Percentiles rank a stretch among this genome's conserved stretches.
Conservation (phyloP, 257 asterid species). For the Solanum bukasovii region DNA sequence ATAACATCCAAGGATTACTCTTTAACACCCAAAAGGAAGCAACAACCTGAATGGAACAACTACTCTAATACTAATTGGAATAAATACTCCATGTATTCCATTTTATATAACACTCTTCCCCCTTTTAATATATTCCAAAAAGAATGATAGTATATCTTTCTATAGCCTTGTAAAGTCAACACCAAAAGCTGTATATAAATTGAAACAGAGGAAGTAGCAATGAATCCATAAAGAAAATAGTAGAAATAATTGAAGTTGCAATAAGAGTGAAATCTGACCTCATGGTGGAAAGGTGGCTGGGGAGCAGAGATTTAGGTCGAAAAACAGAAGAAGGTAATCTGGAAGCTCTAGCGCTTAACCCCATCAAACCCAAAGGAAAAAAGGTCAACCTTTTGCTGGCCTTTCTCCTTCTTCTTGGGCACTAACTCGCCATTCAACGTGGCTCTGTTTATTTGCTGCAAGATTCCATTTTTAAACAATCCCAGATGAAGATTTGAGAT, state of each 20-base stretch:
- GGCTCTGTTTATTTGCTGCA: background rate
- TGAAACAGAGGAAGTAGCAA: background rate
- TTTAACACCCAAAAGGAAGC: background rate
- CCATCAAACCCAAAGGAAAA: constrained; percentile 16
- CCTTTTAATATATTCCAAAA: background rate
- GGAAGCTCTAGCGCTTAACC: constrained; percentile 19
- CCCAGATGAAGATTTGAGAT: background rate
- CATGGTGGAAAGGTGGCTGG: constrained; percentile 30
- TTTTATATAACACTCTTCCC: background rate
- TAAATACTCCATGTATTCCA: background rate
- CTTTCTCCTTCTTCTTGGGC: background rate
- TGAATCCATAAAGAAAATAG: background rate
- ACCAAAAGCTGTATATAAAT: background rate
- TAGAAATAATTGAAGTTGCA: background rate
- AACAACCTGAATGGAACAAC: background rate
- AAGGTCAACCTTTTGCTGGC: background rate
- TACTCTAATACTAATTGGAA: background rate
- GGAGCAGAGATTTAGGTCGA: constrained; percentile 30
- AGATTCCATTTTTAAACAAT: background rate
- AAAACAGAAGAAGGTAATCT: constrained; percentile 16
- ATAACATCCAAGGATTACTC: background rate
- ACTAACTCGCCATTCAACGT: background rate
- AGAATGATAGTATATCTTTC: background rate
- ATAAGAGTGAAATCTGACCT: constrained; percentile 25
- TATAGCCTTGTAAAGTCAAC: background rate